Percentiles rank a stretch among this genome's conserved stretches.
phyloP scores from a whole-genome alignment of 2,329 filamentous ascomycete species.

The Cytospora schulzeri region DNA sequence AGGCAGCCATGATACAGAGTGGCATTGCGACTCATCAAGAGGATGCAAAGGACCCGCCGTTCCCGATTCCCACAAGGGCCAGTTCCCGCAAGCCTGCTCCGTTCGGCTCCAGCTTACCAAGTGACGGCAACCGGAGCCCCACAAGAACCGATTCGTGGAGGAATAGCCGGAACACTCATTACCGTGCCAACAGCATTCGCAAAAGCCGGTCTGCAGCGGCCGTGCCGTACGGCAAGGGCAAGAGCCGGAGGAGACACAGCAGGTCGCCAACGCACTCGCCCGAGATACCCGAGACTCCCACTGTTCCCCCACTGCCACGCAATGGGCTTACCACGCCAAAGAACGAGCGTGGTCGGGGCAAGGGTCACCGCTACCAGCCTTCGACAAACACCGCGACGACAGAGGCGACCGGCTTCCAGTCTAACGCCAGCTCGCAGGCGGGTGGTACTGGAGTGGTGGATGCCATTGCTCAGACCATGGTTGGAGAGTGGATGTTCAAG shows the following conservation, averaged over 20 bases:
- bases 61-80: slow-evolving; percentile 85
- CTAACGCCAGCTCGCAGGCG: slow-evolving; percentile 61
- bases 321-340: slow-evolving; percentile 70
- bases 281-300: slow-evolving; percentile 68
- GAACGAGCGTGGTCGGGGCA: slow-evolving; percentile 36
- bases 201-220: slow-evolving; percentile 84
- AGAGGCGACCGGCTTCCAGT: slow-evolving; percentile 49
- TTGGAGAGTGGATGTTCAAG: slow-evolving; percentile 96
- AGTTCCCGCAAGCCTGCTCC: slow-evolving; percentile 79
- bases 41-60: slow-evolving; percentile 71
- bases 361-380: slow-evolving; percentile 54
- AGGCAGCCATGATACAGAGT: slow-evolving; percentile 77
- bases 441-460: slow-evolving; percentile 83
- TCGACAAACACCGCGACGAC: slow-evolving; percentile 62
- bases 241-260: slow-evolving; percentile 53
- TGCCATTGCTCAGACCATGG: slow-evolving; percentile 97
- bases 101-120: slow-evolving; percentile 63
- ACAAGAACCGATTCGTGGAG: slow-evolving; percentile 64
- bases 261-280: slow-evolving; percentile 68
- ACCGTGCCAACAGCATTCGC: slow-evolving; percentile 66
- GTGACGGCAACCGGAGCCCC: slow-evolving; percentile 78
- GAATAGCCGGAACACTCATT: slow-evolving; percentile 49
- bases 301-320: slow-evolving; percentile 69
- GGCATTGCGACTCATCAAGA: slow-evolving; percentile 70
- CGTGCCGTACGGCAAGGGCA: slow-evolving; percentile 59